Conservation (phyloP, 352 stramenopile species). For the Globisporangium paroecandrum region DNA sequence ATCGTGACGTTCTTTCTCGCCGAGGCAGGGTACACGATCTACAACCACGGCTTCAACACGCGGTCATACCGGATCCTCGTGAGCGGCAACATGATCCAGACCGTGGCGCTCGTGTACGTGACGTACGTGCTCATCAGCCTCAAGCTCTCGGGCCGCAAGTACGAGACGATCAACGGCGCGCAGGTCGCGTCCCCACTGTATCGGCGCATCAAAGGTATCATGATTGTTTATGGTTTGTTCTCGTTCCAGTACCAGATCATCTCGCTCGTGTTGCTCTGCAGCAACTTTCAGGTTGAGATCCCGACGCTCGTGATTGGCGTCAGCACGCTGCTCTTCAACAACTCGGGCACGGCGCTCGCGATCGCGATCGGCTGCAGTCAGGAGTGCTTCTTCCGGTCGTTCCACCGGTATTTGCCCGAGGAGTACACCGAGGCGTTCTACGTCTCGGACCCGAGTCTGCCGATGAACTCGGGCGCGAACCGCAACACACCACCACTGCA, state of each 20-base stretch:
- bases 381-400: conserved; percentile 39
- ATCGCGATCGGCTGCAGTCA: conserved; percentile 50
- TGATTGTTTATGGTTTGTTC: conserved; percentile 50
- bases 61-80: conserved; percentile 36
- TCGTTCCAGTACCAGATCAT: conserved; percentile 47
- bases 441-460: conserved; percentile 35
- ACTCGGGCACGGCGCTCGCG: conserved; percentile 36
- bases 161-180: conserved; percentile 41
- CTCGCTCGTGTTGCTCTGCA: conserved; percentile 41
- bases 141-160: conserved; percentile 45
- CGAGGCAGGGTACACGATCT: conserved; percentile 34
- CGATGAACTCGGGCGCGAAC: conserved; percentile 17
- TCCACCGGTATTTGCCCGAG: conserved; percentile 36
- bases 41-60: conserved; percentile 35
- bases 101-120: conserved; percentile 37
- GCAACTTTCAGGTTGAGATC: conserved; percentile 28
- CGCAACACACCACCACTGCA: conserved; percentile 22
- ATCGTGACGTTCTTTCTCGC: conserved; percentile 34
- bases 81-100: conserved; percentile 42
- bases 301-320: conserved; percentile 31
- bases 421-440: conserved; percentile 46
- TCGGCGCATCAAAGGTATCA: conserved; percentile 54
- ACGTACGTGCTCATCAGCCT: conserved; percentile 35
- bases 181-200: conserved; percentile 55
- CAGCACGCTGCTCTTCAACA: conserved; percentile 43